Base-by-base conservation (phyloP, 1,284 basidiomycete species). In the Ustilago xerochloae region DNA sequence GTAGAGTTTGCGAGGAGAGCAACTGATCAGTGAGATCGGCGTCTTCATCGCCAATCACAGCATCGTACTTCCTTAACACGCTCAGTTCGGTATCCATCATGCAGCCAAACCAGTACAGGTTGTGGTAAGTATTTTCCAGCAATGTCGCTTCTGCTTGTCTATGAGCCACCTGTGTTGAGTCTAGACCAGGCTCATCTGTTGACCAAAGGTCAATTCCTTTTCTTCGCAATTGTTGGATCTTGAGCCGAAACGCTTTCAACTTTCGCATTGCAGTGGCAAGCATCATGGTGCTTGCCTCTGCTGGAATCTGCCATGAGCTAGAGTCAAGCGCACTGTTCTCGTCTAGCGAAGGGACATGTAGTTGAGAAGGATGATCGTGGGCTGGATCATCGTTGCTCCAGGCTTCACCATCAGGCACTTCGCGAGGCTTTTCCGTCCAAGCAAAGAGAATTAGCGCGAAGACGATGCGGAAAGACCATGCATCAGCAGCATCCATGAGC, bases 371-470 rank as follows among this genome's bases (percentile, higher is more conserved):
- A 29, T 50, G 39, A 6, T 64, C 61, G 45, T 47, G 56, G 16
- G 10, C 22, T 13, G 41, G 41, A 43, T 59, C 52, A 5, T 57
- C 59, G 2, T 30, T 38, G 20, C 22, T 28, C 59, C 63, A 71
- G 4, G 63, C 63, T 29, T 65, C 58, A 46, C 22, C 50, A 12
- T 62, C 59, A 2, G 68, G 68, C 26, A 71, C 63, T 28, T 71
- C 68, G 30, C 56, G 48, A 8, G 68, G 68, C 32, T 71, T 71
- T 32, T 71, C 68, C 30, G 68, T 71, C 68, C 68, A 71, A 2
- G 68, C 68, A 26, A 71, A 71, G n/a, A 71, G 63, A 26, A 71
- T 71, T 35, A 71, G 63, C 24, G 68, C 68, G 32, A 66, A 71
- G 9, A 66, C 56, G 55, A 71, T 63, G n/a, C 68, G 49, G 55